Base-by-base conservation (phyloP, 2,329 filamentous ascomycete genomes). In the Remersonia thermophila region DNA sequence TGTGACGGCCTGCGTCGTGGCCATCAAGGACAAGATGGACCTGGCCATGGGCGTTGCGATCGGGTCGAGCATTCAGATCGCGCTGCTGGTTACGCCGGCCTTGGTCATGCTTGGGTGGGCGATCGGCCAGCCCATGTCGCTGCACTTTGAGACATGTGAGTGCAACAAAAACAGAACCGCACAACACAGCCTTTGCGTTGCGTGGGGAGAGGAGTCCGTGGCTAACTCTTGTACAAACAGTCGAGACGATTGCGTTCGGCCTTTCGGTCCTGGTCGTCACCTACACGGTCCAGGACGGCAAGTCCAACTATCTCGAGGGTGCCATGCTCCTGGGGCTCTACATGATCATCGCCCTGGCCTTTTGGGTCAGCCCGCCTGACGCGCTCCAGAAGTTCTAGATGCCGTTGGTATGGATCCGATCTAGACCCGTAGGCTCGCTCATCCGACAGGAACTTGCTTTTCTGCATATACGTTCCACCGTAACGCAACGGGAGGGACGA, bases 241-340 rank as follows among this genome's bases (percentile, higher is more conserved):
- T 86, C 50, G 78, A 85, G 61, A 85, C 81, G 0, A 77, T 86
- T 28, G 73, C 80, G 1, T 86, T 86, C 56, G 82, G 80, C 38
- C 66, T 86, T 36, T 81, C 78, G 8, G 79, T 83, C 2, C 59
- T 86, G 29, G 79, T 86, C 23, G 80, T 85, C 25, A 83, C 73
- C 38, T 86, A 76, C 57, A 81, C 72, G 3, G 79, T 87, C 30
- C 78, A 83, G 53, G 83, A 89, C 51, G 83, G 83, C 51, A 83
- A 82, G 57, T 83, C 77, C 11, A 91, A 89, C 57, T 89, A 89
- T 48, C 71, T 89, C 15, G 83, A 89, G 56, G 83, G 83, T 30
- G 80, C 80, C 32, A 81, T 89, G 73, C 54, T 67, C 34, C 56
- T 67, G 39, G 63, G 61, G 15, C 59, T 77, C 12, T 77, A 76